A percentile compares a stretch with the other conserved stretches of the same genome.
Conservation (phyloP, 371 early-diverging fungal species). For the Syncephalastrum monosporum region DNA sequence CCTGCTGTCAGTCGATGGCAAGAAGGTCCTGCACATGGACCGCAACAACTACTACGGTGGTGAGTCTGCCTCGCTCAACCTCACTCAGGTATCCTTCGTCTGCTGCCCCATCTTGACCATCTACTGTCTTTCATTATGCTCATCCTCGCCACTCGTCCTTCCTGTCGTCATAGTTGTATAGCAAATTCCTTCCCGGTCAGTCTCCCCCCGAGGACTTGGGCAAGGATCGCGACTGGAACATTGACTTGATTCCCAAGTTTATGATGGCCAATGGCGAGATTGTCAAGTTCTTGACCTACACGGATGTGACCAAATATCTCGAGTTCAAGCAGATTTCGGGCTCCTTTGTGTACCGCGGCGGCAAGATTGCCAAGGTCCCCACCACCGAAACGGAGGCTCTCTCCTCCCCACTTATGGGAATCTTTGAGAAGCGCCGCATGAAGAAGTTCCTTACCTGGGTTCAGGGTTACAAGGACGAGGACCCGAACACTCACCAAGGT, state of each 20-base stretch:
- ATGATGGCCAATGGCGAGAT: slow-evolving; percentile 98
- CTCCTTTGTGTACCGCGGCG: slow-evolving; percentile 92
- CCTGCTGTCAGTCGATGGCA: slow-evolving; percentile 95
- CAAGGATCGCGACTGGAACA: slow-evolving; percentile 93
- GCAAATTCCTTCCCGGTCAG: slow-evolving; percentile 79
- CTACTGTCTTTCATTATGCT: not conserved
- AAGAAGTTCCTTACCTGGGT: slow-evolving; percentile 98
- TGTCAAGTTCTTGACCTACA: slow-evolving; percentile 84
- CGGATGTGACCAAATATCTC: slow-evolving; percentile 97
- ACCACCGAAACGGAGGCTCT: slow-evolving; percentile 89
- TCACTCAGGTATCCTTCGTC: slow-evolving; percentile 73
- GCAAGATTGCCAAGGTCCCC: slow-evolving; percentile 95
- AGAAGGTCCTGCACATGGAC: slow-evolving; percentile 99
- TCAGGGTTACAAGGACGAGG: slow-evolving; percentile 77
- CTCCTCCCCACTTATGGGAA: slow-evolving; percentile 84
- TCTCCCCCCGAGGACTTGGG: slow-evolving; percentile 71
- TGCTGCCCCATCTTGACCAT: not conserved
- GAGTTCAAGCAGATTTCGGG: slow-evolving; percentile 98
- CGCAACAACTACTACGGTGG: slow-evolving; percentile 99
- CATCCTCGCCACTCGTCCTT: not conserved
- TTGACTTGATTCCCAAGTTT: slow-evolving; percentile 99
- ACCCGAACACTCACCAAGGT: slow-evolving; percentile 82
- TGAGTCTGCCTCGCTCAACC: slow-evolving; percentile 91
- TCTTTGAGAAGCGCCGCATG: slow-evolving; percentile 96
- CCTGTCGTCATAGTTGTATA: slow-evolving; percentile 67